A percentile compares a stretch with the other conserved stretches of the same genome.
phyloP scores from a whole-genome alignment of 108 stramenopile species.

The Asterionellopsis glacialis region DNA sequence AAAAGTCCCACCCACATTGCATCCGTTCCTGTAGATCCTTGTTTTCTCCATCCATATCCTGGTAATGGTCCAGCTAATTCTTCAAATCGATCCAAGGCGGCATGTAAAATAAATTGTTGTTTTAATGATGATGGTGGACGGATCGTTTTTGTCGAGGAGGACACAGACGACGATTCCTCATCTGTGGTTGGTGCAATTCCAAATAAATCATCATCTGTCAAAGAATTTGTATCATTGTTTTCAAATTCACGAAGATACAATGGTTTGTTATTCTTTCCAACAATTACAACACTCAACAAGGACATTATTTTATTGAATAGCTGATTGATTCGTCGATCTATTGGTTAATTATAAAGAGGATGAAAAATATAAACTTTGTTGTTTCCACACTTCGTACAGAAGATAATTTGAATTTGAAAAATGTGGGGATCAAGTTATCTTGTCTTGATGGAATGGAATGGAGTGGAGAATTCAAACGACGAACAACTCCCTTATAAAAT shows the following conservation, averaged over 20 bases:
- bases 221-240: background rate
- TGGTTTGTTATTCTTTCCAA: conserved; percentile 51
- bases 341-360: too few species aligned
- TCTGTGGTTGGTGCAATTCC: background rate
- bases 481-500: too few species aligned
- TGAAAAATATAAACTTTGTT: too few species aligned
- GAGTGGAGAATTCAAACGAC: too few species aligned
- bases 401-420: too few species aligned
- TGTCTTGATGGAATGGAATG: too few species aligned
- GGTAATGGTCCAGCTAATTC: conserved; percentile 40
- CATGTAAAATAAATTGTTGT: conserved; percentile 44
- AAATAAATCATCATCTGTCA: background rate
- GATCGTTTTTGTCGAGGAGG: background rate
- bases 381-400: too few species aligned
- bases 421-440: too few species aligned
- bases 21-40: conserved; percentile 15
- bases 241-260: conserved; percentile 40
- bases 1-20: conserved; percentile 43
- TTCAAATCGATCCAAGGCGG: conserved; percentile 56
- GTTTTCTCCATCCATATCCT: conserved; percentile 25
- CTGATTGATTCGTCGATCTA: too few species aligned
- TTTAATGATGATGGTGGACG: conserved; percentile 18
- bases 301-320: too few species aligned
- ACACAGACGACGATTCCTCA: background rate
- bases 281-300: conserved; percentile 33